These are phyloP conservation scores for Rhizopogon sp. DNA, from an alignment of 768 basidiomycete genomes.

Conservation along the genomic window DNA sequence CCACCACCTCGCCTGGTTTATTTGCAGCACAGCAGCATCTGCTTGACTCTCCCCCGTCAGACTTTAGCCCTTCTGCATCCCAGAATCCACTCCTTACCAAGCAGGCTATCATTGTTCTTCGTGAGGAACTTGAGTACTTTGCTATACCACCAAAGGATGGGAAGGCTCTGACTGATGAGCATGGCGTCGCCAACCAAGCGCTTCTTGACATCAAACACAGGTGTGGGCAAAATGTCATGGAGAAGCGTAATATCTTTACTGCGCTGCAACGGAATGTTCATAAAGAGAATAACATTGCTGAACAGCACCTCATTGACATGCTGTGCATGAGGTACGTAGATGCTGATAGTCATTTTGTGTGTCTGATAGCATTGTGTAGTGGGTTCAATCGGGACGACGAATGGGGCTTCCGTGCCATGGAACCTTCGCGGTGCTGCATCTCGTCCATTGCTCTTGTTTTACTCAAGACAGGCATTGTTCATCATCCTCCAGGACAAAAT, in stretches of 20 bases:
- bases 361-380: constrained; percentile 28
- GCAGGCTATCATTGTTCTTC: constrained; percentile 96
- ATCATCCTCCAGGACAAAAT: constrained; percentile 47
- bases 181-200: constrained; percentile 74
- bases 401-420: constrained; percentile 96
- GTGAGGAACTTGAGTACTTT: constrained; percentile 98
- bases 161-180: constrained; percentile 60
- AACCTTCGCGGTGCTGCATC: constrained; percentile 95
- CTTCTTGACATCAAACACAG: constrained; percentile 79
- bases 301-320: constrained; percentile 99
- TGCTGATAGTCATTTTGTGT: constrained; percentile 1
- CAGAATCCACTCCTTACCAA: constrained; percentile 93
- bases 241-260: constrained; percentile 91
- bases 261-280: constrained; percentile 98
- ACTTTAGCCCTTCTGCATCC: constrained; percentile 57
- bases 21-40: constrained; percentile 77
- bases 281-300: constrained; percentile 98
- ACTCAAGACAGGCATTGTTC: constrained; percentile 93
- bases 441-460: constrained; percentile 97
- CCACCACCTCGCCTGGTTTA: constrained; percentile 63
- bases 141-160: constrained; percentile 80
- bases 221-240: constrained; percentile 85
- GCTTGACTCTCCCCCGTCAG: constrained; percentile 55
- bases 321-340: constrained; percentile 88
- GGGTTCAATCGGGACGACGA: constrained; percentile 97